These are phyloP conservation scores for Metschnikowia hibisci DNA, from an alignment of 805 yeast species.

Conservation along the genomic window DNA sequence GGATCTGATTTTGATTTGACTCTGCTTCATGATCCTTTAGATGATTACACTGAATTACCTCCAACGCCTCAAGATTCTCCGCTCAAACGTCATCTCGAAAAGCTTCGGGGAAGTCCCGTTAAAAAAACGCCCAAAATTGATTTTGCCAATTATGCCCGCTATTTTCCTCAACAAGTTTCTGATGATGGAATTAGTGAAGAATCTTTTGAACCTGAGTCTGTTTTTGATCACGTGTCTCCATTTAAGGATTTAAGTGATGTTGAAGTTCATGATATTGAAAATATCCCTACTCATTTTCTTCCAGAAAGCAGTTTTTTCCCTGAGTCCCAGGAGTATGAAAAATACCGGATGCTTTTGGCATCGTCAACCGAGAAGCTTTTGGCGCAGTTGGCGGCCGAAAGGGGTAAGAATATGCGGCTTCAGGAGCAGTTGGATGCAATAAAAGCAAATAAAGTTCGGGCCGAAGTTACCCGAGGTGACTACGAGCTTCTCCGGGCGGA, in stretches of 20 bases:
- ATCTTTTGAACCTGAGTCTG: constrained; percentile 1
- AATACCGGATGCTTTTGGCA: constrained; percentile 24
- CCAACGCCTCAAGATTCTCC: constrained; percentile 12
- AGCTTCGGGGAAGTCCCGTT: constrained; percentile 15
- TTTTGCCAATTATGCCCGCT: background rate
- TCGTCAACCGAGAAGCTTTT: constrained; percentile 28
- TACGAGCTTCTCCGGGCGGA: constrained; percentile 8
- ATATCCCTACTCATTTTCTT: background rate
- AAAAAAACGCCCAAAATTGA: constrained; percentile 5
- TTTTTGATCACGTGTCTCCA: constrained; percentile 3
- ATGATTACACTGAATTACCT: constrained; percentile 7
- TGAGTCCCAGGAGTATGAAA: constrained; percentile 23
- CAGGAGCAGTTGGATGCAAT: constrained; percentile 8
- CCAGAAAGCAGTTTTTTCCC: constrained; percentile 2
- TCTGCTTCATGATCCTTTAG: constrained; percentile 9
- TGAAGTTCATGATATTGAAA: constrained; percentile 2
- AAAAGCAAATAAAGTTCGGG: background rate
- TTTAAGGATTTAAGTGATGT: background rate
- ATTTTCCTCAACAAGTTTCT: background rate
- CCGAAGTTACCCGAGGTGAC: constrained; percentile 7
- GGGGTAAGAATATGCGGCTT: constrained; percentile 2
- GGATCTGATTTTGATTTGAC: background rate
- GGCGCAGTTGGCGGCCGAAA: constrained; percentile 13
- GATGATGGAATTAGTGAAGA: constrained; percentile 2
- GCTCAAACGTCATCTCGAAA: constrained; percentile 8